Base-by-base conservation (phyloP, 2,329 filamentous ascomycete genomes). In the Epichloe gansuensis region DNA sequence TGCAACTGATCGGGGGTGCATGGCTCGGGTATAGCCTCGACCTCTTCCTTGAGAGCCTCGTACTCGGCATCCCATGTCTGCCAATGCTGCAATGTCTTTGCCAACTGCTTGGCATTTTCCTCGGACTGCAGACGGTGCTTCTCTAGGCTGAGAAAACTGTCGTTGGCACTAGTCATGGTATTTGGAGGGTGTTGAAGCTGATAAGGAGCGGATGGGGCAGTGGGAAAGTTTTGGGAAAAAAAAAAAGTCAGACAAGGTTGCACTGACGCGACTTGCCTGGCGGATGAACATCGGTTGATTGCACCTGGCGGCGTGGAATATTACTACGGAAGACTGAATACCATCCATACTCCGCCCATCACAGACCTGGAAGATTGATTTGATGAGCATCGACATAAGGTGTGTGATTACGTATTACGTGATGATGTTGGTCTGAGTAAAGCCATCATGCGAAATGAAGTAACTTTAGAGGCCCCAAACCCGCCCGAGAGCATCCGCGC, bases 1-100 rank as follows among this genome's bases (percentile, higher is more conserved):
- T 76, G 70, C 31, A 89, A 75, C 31, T 81, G 76, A 17, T 77
- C 68, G 13, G 56, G 52, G 11, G 58, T 47, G 34, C 70, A 68
- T 51, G 77, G 67, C 49, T 72, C 69, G 42, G 74, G 65, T 27
- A 84, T 64, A 4, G 71, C 73, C 50, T 80, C 69, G 34, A 97
- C 78, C 61, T 94, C 88, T 64, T 94, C 88, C 64, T 87, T 89
- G 55, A 97, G 75, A 25, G 84, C 81, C 64, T 95, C 88, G 67
- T 97, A 97, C 66, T 97, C 91, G 47, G 86, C 81, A 65, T 95
- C 90, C 80, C 87, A 94, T 51, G 83, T 84, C 57, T 87, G 85
- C 91, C 91, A 98, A 70, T 95, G 85, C 56, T 82, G 81, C 50
- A 97, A 75, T 6, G 86, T 83, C 61, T 85, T 81, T 51, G 80